Evolutionary conservation across 192 early-diverging fungal species (phyloP).

Genomic region (Thamnidium elegans): DNA sequence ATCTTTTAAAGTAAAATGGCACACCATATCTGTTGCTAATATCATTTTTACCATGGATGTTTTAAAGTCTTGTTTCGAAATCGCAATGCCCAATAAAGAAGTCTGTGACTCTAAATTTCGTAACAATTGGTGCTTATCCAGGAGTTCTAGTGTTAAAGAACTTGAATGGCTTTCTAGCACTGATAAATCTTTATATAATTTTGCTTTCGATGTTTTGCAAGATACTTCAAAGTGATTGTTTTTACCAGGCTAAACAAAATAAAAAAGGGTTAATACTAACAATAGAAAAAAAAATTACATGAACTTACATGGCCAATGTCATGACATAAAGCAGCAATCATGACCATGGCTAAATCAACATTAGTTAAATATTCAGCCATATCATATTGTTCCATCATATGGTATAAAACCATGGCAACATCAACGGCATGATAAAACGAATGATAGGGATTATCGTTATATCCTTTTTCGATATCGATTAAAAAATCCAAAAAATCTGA

Average conservation of each 20-base stretch:
- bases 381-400: conserved; percentile 68
- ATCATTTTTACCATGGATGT: conserved; percentile 68
- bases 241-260: conserved; percentile 70
- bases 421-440: conserved; percentile 91
- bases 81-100: conserved; percentile 43
- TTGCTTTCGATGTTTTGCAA: conserved; percentile 70
- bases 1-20: conserved; percentile 71
- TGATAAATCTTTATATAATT: conserved; percentile 69
- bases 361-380: conserved; percentile 62
- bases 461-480: conserved; percentile 78
- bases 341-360: conserved; percentile 68
- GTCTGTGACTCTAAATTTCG: conserved; percentile 50
- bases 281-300: conserved; percentile 20
- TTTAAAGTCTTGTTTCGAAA: conserved; percentile 43
- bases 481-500: conserved; percentile 80
- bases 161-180: conserved; percentile 87
- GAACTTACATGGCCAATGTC: conserved; percentile 85
- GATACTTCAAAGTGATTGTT: conserved; percentile 93
- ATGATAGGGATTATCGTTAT: conserved; percentile 82
- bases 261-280: conserved; percentile 5
- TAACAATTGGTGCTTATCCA: conserved; percentile 71
- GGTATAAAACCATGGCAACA: conserved; percentile 80
- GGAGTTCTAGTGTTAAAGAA: conserved; percentile 65
- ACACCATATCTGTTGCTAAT: conserved; percentile 88
- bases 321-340: conserved; percentile 86